Evolutionary conservation across 2,329 filamentous ascomycete species (phyloP), one percentile per base, ranked within the genome.

Genomic region (Fusarium annulatum): DNA sequence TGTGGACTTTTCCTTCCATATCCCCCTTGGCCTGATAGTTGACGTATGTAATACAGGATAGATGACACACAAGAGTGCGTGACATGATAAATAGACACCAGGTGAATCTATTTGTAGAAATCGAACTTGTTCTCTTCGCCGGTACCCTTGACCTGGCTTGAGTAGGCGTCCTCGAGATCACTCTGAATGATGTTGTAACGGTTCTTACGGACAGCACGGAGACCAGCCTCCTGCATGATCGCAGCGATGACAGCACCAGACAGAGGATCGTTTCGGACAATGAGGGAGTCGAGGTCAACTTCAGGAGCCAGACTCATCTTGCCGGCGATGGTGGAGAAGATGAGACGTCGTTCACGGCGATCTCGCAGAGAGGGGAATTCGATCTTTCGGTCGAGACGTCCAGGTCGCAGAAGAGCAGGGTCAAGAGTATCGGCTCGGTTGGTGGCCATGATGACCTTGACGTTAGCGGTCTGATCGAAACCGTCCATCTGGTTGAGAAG

Each of bases 371-470:
- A 95, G n/a, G 96, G 96, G 84, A 99, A 99, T 84, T 99, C 96
- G 76, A 99, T 99, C 89, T 99, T 99, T 81, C 96, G 90, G 84
- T 99, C 96, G 67, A 99, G 88, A 86, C 96, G 95, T 76, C 96
- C 96, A 38, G 96, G 96, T 79, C 96, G 94, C 70, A 99, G 90
- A 71, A 99, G 89, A 46, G 96, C 96, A 21, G 96, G 96, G 82
- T 99, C 96, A 74, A 99, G 89, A 11, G 96, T 99, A 83, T 98
- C 96, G 75, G 96, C 96, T 82, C 96, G 93, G 87, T 99, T 99
- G 76, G 96, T 99, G 76, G 96, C 96, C 96, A 99, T 99, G 86
- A 99, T 99, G 82, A 99, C 96, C 87, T 99, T 99, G 85, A 99
- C 96, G 84, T 99, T 99, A 82, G 94, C 94, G 1, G 95, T 97